Evolutionary conservation across 768 basidiomycete genomes (phyloP).

Genomic region (Hydnum rufescens): DNA sequence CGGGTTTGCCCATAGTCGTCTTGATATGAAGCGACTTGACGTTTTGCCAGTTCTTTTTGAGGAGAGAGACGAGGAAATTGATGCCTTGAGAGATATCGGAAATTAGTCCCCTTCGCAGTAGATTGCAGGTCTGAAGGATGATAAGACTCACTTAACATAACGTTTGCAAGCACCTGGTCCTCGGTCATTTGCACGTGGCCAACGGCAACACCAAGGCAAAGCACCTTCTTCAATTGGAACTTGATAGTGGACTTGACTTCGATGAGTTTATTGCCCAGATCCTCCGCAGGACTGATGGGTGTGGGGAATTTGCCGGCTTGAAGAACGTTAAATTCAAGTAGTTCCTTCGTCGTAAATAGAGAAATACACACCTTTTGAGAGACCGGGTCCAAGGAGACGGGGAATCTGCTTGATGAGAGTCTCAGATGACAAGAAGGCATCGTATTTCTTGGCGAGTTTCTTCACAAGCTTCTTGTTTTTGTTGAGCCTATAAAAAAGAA

Average conservation of each 20-base stretch:
- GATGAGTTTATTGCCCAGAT: constrained; percentile 70
- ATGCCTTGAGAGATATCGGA: constrained; percentile 49
- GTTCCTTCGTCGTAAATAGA: neutral
- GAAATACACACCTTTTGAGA: constrained; percentile 63
- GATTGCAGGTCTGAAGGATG: neutral
- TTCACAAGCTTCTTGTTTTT: constrained; percentile 99
- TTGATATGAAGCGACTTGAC: constrained; percentile 98
- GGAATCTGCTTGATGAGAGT: constrained; percentile 98
- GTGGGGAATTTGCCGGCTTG: constrained; percentile 99
- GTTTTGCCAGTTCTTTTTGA: constrained; percentile 99
- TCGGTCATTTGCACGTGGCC: constrained; percentile 96
- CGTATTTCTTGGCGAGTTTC: constrained; percentile 99
- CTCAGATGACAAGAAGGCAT: constrained; percentile 96
- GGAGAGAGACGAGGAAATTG: constrained; percentile 97
- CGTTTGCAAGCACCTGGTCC: constrained; percentile 90
- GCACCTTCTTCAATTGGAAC: constrained; percentile 99
- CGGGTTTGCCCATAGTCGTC: constrained; percentile 96
- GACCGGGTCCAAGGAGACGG: constrained; percentile 97
- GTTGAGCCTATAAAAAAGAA: constrained; percentile 64
- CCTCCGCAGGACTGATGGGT: constrained; percentile 82
- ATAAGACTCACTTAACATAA: constrained; percentile 70
- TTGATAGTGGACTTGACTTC: constrained; percentile 99
- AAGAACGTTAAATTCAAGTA: neutral
- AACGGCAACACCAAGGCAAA: constrained; percentile 96
- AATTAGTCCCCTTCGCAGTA: neutral